Conservation (phyloP, 140 eudicot genomes). For the Flaveria floridana region DNA sequence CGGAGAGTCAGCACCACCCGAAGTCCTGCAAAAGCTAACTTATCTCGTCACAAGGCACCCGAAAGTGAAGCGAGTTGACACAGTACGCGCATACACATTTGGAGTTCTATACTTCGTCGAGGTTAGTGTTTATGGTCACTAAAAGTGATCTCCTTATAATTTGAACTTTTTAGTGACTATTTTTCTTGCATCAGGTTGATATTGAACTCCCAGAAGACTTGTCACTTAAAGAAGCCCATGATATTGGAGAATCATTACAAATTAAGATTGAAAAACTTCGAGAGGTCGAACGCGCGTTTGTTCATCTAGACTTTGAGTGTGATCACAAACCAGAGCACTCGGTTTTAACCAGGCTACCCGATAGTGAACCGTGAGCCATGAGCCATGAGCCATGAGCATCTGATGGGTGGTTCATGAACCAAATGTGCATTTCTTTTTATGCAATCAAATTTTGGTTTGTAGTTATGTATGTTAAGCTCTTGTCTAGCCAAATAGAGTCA, state of each 20-base stretch:
- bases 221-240: slow-evolving; percentile 82
- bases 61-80: slow-evolving; percentile 79
- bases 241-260: slow-evolving; percentile 79
- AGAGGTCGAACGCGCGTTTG: slow-evolving; percentile 93
- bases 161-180: too few species aligned
- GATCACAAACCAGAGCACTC: slow-evolving; percentile 90
- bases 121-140: slow-evolving; percentile 45
- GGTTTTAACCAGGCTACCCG: slow-evolving; percentile 70
- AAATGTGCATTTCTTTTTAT: background rate
- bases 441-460: slow-evolving; percentile 13
- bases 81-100: slow-evolving; percentile 88
- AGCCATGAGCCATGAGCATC: background rate
- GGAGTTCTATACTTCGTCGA: slow-evolving; percentile 86
- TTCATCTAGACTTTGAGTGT: slow-evolving; percentile 87
- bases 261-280: slow-evolving; percentile 75
- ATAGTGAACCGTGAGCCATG: slow-evolving; percentile 49
- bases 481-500: slow-evolving; percentile 10
- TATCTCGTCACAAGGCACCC: slow-evolving; percentile 88
- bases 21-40: slow-evolving; percentile 77
- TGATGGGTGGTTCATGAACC: background rate
- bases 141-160: background rate
- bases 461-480: background rate
- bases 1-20: slow-evolving; percentile 96
- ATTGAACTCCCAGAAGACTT: slow-evolving; percentile 89
- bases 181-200: slow-evolving; percentile 53